phyloP scores from a whole-genome alignment of 1,139 yeast species.

The Candida gigantensis region DNA sequence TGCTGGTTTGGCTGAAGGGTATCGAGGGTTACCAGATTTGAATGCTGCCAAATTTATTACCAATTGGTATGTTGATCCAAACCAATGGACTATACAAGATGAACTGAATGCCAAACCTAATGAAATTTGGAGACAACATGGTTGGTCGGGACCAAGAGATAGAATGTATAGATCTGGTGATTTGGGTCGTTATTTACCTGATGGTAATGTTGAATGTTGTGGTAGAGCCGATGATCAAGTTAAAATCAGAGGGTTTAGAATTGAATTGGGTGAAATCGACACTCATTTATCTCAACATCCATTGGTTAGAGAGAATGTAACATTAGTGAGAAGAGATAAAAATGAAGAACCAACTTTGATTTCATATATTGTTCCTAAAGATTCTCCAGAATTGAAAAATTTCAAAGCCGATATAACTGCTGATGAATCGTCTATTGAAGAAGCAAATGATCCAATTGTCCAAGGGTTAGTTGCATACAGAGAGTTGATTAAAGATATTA shows the following conservation, averaged over 20 bases:
- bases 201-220: slow-evolving; percentile 96
- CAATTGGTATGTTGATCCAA: slow-evolving; percentile 80
- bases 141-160: slow-evolving; percentile 94
- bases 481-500: slow-evolving; percentile 76
- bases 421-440: slow-evolving; percentile 29
- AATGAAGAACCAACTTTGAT: slow-evolving; percentile 90
- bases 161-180: slow-evolving; percentile 97
- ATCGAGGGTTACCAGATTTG: slow-evolving; percentile 85
- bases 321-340: slow-evolving; percentile 89
- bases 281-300: slow-evolving; percentile 95
- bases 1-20: slow-evolving; percentile 96
- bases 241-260: slow-evolving; percentile 96
- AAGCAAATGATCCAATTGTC: slow-evolving; percentile 66
- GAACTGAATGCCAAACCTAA: slow-evolving; percentile 30
- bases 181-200: slow-evolving; percentile 93
- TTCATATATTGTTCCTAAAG: slow-evolving; percentile 89
- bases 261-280: slow-evolving; percentile 96
- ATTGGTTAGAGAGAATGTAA: slow-evolving; percentile 85
- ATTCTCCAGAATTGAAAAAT: slow-evolving; percentile 53
- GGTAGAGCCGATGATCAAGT: slow-evolving; percentile 99
- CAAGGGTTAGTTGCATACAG: slow-evolving; percentile 76
- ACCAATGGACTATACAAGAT: slow-evolving; percentile 62
- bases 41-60: slow-evolving; percentile 84
- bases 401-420: slow-evolving; percentile 45
- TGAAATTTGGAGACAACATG: slow-evolving; percentile 73